Evolutionary conservation across 495 filamentous ascomycete species (phyloP).

Genomic region (Pyrenopolyporus hunteri): DNA sequence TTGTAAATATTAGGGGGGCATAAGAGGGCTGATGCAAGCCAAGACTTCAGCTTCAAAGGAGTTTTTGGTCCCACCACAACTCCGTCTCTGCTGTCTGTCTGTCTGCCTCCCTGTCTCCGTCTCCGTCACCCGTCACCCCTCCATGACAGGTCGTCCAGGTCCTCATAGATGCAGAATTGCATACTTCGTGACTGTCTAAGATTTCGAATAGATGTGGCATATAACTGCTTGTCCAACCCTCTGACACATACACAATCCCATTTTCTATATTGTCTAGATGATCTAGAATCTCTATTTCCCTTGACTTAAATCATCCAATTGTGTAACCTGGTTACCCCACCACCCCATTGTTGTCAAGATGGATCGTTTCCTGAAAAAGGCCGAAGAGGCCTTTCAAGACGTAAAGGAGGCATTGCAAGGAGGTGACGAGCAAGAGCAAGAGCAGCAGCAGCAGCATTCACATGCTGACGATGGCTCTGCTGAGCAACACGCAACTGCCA

Average conservation of each 20-base stretch:
- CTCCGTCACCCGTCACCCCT: no score
- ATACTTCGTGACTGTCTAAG: background rate
- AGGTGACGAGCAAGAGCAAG: slow-evolving; percentile 49
- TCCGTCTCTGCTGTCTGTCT: background rate
- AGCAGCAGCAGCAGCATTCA: slow-evolving; percentile 26
- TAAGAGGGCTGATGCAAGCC: slow-evolving; percentile 36
- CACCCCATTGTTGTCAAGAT: slow-evolving; percentile 29
- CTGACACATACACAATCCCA: background rate
- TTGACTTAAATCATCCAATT: background rate
- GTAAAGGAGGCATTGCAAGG: slow-evolving; percentile 30
- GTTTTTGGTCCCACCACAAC: slow-evolving; percentile 14
- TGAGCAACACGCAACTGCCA: slow-evolving; percentile 47
- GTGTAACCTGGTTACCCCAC: background rate
- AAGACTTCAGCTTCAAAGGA: slow-evolving; percentile 31
- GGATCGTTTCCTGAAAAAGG: slow-evolving; percentile 42
- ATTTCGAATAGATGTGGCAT: slow-evolving; percentile 2
- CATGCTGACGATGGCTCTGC: slow-evolving; percentile 39
- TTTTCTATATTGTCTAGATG: background rate
- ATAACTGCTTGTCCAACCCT: background rate
- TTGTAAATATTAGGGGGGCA: background rate
- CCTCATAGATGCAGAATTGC: slow-evolving; percentile 1
- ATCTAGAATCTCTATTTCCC: background rate
- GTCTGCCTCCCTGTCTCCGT: no score
- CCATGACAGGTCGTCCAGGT: slow-evolving; percentile 13
- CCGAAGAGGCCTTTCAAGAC: slow-evolving; percentile 45